These are phyloP conservation scores for Boehmeria nivea DNA, from an alignment of 306 rosid genomes.

Conservation along the genomic window DNA sequence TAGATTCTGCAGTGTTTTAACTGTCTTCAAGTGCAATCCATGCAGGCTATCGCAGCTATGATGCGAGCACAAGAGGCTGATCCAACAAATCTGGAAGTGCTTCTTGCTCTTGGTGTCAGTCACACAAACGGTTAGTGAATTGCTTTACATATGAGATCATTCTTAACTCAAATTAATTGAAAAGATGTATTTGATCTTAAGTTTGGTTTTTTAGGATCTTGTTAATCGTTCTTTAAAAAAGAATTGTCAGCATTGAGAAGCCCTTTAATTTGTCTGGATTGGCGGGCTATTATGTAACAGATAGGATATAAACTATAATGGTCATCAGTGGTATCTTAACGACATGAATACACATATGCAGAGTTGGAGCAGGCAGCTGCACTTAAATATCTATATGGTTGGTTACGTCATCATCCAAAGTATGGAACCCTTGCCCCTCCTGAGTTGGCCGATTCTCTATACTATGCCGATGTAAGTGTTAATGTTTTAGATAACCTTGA, in stretches of 20 bases:
- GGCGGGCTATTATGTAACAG: neutral
- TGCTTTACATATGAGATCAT: slow-evolving; percentile 20
- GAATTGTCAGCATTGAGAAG: neutral
- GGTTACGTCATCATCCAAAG: slow-evolving; percentile 80
- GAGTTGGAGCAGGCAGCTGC: slow-evolving; percentile 92
- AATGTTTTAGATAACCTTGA: neutral
- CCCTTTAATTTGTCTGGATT: neutral
- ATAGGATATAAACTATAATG: neutral
- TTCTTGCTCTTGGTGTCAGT: slow-evolving; percentile 99
- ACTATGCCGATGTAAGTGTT: slow-evolving; percentile 82
- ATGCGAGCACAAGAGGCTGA: slow-evolving; percentile 96
- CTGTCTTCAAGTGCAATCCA: neutral
- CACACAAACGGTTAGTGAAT: slow-evolving; percentile 86
- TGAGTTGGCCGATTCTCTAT: slow-evolving; percentile 68
- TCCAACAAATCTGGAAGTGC: slow-evolving; percentile 94
- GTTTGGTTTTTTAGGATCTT: no score
- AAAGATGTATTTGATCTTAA: neutral
- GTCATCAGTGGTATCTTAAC: neutral
- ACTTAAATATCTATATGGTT: slow-evolving; percentile 76
- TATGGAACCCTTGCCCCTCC: slow-evolving; percentile 77
- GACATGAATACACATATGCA: slow-evolving; percentile 36
- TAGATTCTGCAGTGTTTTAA: neutral
- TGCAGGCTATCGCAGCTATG: slow-evolving; percentile 98
- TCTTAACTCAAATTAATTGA: no score
- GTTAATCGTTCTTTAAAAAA: neutral